Evolutionary conservation across 768 basidiomycete genomes (phyloP).

Genomic region (Pluteus cervinus): DNA sequence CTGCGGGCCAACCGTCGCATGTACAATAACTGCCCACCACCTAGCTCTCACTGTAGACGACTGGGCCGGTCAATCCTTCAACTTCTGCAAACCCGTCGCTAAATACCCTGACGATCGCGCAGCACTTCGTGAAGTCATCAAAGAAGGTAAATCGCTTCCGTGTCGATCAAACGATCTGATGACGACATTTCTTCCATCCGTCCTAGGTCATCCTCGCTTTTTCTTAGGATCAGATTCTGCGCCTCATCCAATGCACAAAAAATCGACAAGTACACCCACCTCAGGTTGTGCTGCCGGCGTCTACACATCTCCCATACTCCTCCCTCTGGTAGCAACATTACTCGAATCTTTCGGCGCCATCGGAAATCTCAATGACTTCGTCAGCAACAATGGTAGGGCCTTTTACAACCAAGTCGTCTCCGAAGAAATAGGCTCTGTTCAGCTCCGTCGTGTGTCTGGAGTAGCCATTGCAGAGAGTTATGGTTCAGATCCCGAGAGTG

Average conservation of each 20-base stretch:
- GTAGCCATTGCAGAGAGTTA: conserved; percentile 43
- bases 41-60: conserved; percentile 91
- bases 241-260: conserved; percentile 71
- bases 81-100: conserved; percentile 97
- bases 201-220: conserved; percentile 81
- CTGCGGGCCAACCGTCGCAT: conserved; percentile 79
- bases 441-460: conserved; percentile 35
- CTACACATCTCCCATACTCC: conserved; percentile 88
- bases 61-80: conserved; percentile 92
- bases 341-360: conserved; percentile 85
- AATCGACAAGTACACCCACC: conserved; percentile 64
- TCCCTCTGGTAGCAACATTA: conserved; percentile 85
- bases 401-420: conserved; percentile 64
- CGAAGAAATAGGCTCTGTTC: conserved; percentile 25
- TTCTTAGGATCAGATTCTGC: conserved; percentile 98
- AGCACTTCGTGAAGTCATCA: conserved; percentile 73
- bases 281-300: conserved; percentile 90
- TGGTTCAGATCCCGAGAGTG: conserved; percentile 37
- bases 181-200: neutral
- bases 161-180: neutral
- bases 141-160: conserved; percentile 46
- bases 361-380: conserved; percentile 76
- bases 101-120: conserved; percentile 90
- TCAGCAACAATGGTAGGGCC: conserved; percentile 65
- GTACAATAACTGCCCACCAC: conserved; percentile 97